phyloP scores from a whole-genome alignment of 345 rosid genomes.

The Hevea brasiliensis region DNA sequence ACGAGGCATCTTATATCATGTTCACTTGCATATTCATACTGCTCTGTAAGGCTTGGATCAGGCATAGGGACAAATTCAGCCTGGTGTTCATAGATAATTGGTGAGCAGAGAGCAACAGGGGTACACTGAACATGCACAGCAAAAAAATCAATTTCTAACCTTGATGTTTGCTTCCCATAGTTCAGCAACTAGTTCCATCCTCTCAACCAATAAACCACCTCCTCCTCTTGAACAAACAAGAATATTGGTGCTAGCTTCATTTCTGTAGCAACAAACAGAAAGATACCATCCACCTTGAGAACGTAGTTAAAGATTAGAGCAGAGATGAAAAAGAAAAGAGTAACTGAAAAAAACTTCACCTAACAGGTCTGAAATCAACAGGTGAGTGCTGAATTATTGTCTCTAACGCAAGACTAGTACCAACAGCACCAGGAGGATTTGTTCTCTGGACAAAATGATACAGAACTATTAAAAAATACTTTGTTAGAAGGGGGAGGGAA shows the following conservation, averaged over 20 bases:
- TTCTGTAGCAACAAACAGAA: slow-evolving; percentile 43
- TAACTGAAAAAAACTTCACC: slow-evolving; percentile 42
- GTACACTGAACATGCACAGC: slow-evolving; percentile 3
- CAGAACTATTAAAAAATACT: neutral
- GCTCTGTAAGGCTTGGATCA: slow-evolving; percentile 96
- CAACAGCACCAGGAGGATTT: slow-evolving; percentile 88
- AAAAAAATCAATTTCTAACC: slow-evolving; percentile 42
- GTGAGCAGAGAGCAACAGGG: slow-evolving; percentile 22
- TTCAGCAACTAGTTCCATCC: slow-evolving; percentile 88
- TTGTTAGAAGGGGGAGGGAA: neutral
- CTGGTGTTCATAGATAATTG: slow-evolving; percentile 37
- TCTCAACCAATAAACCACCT: slow-evolving; percentile 85
- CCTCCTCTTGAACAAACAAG: slow-evolving; percentile 99
- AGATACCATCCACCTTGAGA: slow-evolving; percentile 1
- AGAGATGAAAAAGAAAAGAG: neutral
- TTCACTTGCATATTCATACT: slow-evolving; percentile 93
- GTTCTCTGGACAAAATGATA: slow-evolving; percentile 52
- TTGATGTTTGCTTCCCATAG: slow-evolving; percentile 84
- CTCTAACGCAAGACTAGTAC: slow-evolving; percentile 83
- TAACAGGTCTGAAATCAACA: slow-evolving; percentile 58
- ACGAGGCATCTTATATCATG: slow-evolving; percentile 86
- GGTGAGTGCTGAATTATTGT: slow-evolving; percentile 69
- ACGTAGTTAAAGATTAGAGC: slow-evolving; percentile 1
- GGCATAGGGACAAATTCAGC: slow-evolving; percentile 82
- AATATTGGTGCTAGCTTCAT: slow-evolving; percentile 55